These are phyloP conservation scores for Trypanosomatidae sp. DNA, from an alignment of 208 protist species.

Conservation along the genomic window DNA sequence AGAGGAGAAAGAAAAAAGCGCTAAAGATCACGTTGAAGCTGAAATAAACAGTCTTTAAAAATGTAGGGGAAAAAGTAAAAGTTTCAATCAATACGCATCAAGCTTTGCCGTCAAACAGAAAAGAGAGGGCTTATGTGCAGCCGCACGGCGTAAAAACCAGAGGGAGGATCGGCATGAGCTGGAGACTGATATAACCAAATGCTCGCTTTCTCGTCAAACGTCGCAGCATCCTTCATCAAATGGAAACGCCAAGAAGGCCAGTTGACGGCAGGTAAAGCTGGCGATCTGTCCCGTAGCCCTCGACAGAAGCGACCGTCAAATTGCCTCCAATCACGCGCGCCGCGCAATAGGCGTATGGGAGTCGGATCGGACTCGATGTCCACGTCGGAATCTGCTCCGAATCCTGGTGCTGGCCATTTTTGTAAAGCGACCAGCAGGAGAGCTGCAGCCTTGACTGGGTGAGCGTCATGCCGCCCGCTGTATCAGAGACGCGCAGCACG, in stretches of 20 bases:
- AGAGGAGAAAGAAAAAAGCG: neutral
- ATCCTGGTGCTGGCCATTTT: constrained; percentile 10
- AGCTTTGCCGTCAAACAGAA: too few relatives aligned
- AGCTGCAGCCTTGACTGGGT: too few relatives aligned
- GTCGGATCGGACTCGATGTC: constrained; percentile 60
- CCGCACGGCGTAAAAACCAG: too few relatives aligned
- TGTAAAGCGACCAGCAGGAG: constrained; percentile 59
- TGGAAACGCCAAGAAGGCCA: constrained; percentile 32
- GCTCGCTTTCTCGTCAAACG: neutral
- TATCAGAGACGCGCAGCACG: constrained; percentile 68
- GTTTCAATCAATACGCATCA: too few relatives aligned
- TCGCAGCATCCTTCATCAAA: too few relatives aligned
- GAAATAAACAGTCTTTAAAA: too few relatives aligned
- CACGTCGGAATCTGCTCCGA: constrained; percentile 35
- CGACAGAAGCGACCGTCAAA: constrained; percentile 55
- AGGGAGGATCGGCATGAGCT: too few relatives aligned
- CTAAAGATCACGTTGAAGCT: too few relatives aligned
- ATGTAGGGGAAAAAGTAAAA: too few relatives aligned
- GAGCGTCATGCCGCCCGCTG: constrained; percentile 67
- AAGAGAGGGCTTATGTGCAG: too few relatives aligned
- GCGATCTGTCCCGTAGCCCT: constrained; percentile 75
- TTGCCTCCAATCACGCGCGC: constrained; percentile 58
- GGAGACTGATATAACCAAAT: too few relatives aligned
- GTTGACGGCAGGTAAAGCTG: constrained; percentile 54
- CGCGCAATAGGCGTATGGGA: constrained; percentile 63